These are phyloP conservation scores for Russula sp. DNA, from an alignment of 768 basidiomycete genomes.

Conservation along the genomic window DNA sequence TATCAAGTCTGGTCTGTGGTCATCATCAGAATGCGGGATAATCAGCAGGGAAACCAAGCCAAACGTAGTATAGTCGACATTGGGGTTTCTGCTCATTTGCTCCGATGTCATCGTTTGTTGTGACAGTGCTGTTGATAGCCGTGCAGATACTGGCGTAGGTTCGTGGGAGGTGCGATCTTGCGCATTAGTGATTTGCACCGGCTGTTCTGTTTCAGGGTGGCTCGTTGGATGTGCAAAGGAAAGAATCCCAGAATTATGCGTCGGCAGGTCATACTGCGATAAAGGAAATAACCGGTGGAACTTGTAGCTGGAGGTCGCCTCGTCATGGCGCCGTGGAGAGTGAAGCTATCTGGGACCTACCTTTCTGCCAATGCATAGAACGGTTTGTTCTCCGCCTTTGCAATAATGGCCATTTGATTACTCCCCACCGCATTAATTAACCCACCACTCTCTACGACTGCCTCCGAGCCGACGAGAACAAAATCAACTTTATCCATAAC, in stretches of 20 bases:
- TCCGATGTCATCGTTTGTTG: slow-evolving; percentile 63
- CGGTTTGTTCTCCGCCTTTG: slow-evolving; percentile 89
- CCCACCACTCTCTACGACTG: slow-evolving; percentile 94
- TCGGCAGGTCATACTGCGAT: slow-evolving; percentile 85
- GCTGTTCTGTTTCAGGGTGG: slow-evolving; percentile 8
- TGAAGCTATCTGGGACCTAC: slow-evolving; percentile 29
- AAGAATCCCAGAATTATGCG: slow-evolving; percentile 66
- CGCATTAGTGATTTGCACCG: slow-evolving; percentile 1
- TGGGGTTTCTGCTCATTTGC: slow-evolving; percentile 77
- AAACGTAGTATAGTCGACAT: slow-evolving; percentile 91
- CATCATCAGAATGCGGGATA: slow-evolving; percentile 16
- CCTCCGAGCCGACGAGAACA: slow-evolving; percentile 94
- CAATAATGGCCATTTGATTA: slow-evolving; percentile 94
- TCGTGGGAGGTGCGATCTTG: neutral
- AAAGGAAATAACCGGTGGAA: slow-evolving; percentile 94
- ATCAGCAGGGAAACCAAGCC: slow-evolving; percentile 15
- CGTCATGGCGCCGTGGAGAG: neutral
- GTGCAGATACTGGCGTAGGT: slow-evolving; percentile 21
- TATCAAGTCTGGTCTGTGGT: slow-evolving; percentile 77
- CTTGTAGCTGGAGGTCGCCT: slow-evolving; percentile 64
- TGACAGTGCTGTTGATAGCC: slow-evolving; percentile 22
- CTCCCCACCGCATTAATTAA: slow-evolving; percentile 90
- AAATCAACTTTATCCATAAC: slow-evolving; percentile 95
- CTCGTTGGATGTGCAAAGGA: slow-evolving; percentile 46
- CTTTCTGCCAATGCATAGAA: slow-evolving; percentile 95